Conservation (phyloP, 1,284 basidiomycete species). For the Malassezia furfur region DNA sequence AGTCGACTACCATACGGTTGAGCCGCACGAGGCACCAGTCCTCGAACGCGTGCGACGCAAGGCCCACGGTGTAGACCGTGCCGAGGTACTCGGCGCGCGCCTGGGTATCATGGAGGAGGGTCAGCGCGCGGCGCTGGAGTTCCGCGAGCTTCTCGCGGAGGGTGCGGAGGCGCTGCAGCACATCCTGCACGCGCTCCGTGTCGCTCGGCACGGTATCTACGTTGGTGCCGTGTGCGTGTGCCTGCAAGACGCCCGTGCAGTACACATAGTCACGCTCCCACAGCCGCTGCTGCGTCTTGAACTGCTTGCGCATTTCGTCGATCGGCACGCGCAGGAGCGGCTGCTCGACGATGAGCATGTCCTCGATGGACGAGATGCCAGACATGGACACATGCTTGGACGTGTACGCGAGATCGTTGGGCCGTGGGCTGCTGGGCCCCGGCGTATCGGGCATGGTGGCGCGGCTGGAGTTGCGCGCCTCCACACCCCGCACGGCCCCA, state of each 20-base stretch:
- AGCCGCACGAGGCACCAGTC: slow-evolving; percentile 68
- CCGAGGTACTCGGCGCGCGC: slow-evolving; percentile 25
- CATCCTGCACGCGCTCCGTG: too few relatives aligned
- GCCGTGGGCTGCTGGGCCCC: neutral
- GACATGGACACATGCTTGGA: neutral
- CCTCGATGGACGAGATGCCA: slow-evolving; percentile 52
- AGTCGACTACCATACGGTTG: slow-evolving; percentile 85
- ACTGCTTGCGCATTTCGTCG: slow-evolving; percentile 29
- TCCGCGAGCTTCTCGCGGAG: neutral
- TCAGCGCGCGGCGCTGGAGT: slow-evolving; percentile 25
- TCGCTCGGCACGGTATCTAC: too few relatives aligned
- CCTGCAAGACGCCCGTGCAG: slow-evolving; percentile 10
- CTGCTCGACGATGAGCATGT: slow-evolving; percentile 74
- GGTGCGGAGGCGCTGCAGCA: neutral
- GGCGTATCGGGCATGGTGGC: neutral
- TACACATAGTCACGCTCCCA: slow-evolving; percentile 27
- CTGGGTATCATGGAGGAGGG: slow-evolving; percentile 57
- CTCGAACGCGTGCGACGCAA: neutral
- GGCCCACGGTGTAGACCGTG: slow-evolving; percentile 20
- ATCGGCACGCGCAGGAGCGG: slow-evolving; percentile 64
- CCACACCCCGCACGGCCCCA: neutral
- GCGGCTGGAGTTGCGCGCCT: neutral
- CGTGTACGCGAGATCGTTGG: neutral
- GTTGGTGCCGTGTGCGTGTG: neutral
- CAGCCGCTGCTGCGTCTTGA: slow-evolving; percentile 36